Base-by-base conservation (phyloP, 2,329 filamentous ascomycete species). In the Colletotrichum australisinense region DNA sequence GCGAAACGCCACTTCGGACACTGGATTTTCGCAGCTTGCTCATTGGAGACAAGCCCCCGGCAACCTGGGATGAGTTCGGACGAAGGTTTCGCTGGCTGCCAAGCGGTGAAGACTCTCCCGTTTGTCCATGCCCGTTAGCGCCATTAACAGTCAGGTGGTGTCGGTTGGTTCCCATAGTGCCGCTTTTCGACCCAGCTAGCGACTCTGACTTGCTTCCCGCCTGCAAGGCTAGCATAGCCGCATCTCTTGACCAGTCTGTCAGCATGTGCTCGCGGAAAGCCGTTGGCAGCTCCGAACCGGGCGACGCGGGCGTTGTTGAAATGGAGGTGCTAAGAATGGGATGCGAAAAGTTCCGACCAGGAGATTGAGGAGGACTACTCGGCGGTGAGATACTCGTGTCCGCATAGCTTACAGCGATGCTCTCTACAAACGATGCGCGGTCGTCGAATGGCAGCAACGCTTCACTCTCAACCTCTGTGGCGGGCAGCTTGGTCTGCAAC, bases 241-340 rank as follows among this genome's bases (percentile, higher is more conserved):
- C 84, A 26, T 97, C 95, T 78, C 92, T 92, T 52, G 91, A 93
- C 96, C 96, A 98, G 60, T 94, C 90, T 24, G 89, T 86, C 70
- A 95, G 84, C 89, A 98, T 94, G 76, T 94, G 89, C 74, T 97
- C 94, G 76, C 89, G 91, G 76, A 95, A 90, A 32, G 86, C 87
- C 19, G 85, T 81, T 0, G 95, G 93, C 2, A 98, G 85, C 70
- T 92, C 88, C n/a, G 84, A 82, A 46, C 87, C 85, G 5, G 79
- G 78, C 26, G 85, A 80, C 65, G 80, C 79, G 9, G 83, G 83
- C 67, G 78, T 84, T 32, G 79, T 79, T 79, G 78, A 86, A 76
- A 86, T 80, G 74, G 79, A 85, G 66, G 82, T 88, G 60, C 86
- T 88, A 19, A 94, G 82, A 5, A 92, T 87, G 0, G 93, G 92